Percentiles rank a stretch among this genome's conserved stretches.
Conservation (phyloP, 2,329 filamentous ascomycete species). For the Diaporthe helianthi region DNA sequence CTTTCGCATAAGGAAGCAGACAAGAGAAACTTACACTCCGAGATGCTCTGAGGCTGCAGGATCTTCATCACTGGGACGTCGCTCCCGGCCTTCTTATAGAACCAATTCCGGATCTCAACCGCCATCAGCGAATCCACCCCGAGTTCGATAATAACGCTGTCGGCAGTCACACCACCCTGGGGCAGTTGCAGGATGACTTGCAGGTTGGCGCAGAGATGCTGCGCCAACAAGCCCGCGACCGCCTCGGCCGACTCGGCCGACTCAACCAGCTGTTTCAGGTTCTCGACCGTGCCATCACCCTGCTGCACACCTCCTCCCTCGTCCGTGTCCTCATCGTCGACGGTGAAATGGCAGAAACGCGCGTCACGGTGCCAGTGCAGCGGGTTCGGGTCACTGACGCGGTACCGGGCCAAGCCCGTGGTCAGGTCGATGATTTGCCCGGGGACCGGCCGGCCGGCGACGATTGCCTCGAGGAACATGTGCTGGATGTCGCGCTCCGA, state of each 20-base stretch:
- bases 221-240: slow-evolving; percentile 40
- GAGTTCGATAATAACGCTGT: slow-evolving; percentile 46
- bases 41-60: slow-evolving; percentile 44
- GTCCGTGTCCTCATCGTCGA: slow-evolving; percentile 34
- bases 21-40: slow-evolving; percentile 19
- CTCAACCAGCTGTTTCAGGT: slow-evolving; percentile 42
- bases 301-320: slow-evolving; percentile 19
- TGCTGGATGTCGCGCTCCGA: slow-evolving; percentile 60
- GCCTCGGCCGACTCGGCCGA: slow-evolving; percentile 36
- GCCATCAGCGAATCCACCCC: slow-evolving; percentile 52
- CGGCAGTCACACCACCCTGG: slow-evolving; percentile 40
- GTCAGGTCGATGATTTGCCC: slow-evolving; percentile 46
- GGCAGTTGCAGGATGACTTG: slow-evolving; percentile 43
- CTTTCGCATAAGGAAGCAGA: not conserved
- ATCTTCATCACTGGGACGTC: slow-evolving; percentile 57
- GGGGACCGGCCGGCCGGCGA: slow-evolving; percentile 46
- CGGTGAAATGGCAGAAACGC: slow-evolving; percentile 50
- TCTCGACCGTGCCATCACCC: slow-evolving; percentile 31
- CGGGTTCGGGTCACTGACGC: slow-evolving; percentile 40
- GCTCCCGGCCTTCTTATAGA: slow-evolving; percentile 48
- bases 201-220: slow-evolving; percentile 42
- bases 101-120: slow-evolving; percentile 54
- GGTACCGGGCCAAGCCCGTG: slow-evolving; percentile 50
- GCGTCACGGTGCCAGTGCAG: slow-evolving; percentile 54
- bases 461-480: slow-evolving; percentile 59